These are phyloP conservation scores for Hymenoscyphus albidus DNA, from an alignment of 2,329 filamentous ascomycete species.

Conservation along the genomic window DNA sequence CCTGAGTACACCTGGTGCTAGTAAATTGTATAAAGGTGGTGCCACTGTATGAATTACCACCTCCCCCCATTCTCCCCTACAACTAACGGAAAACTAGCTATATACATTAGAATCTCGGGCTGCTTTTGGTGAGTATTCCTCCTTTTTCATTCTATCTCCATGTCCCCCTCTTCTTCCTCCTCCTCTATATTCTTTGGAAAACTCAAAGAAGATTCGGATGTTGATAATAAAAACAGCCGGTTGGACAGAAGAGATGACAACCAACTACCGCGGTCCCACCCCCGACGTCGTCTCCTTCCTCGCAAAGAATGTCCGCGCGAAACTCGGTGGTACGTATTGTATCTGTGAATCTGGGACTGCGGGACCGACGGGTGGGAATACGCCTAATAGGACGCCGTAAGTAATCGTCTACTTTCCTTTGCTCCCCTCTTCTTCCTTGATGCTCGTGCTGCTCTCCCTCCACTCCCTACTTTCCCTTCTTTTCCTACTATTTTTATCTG, in stretches of 20 bases:
- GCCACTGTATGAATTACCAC: slow-evolving; percentile 42
- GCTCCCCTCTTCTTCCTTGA: not conserved
- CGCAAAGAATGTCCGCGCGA: slow-evolving; percentile 53
- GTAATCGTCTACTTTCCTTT: slow-evolving; percentile 13
- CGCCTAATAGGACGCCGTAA: slow-evolving; percentile 53
- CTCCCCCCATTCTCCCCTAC: not conserved
- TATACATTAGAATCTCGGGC: slow-evolving; percentile 34
- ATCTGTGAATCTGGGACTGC: slow-evolving; percentile 59
- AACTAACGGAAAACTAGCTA: slow-evolving; percentile 17
- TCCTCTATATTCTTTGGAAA: not conserved
- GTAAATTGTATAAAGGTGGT: slow-evolving; percentile 56
- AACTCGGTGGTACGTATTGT: slow-evolving; percentile 53
- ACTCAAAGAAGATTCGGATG: not conserved
- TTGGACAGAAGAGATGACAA: slow-evolving; percentile 53
- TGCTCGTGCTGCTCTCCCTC: not conserved
- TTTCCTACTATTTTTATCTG: too few species aligned
- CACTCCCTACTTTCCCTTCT: too few species aligned
- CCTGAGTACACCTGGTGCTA: slow-evolving; percentile 56
- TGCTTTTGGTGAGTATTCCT: slow-evolving; percentile 27
- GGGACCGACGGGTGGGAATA: slow-evolving; percentile 56
- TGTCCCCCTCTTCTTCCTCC: not conserved
- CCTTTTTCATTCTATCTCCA: not conserved
- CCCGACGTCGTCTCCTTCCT: slow-evolving; percentile 53
- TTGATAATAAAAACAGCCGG: slow-evolving; percentile 40
- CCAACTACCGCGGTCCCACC: slow-evolving; percentile 55